These are phyloP conservation scores for Ceratocystis eucalypticola DNA, from an alignment of 2,329 filamentous ascomycete species.

Conservation along the genomic window DNA sequence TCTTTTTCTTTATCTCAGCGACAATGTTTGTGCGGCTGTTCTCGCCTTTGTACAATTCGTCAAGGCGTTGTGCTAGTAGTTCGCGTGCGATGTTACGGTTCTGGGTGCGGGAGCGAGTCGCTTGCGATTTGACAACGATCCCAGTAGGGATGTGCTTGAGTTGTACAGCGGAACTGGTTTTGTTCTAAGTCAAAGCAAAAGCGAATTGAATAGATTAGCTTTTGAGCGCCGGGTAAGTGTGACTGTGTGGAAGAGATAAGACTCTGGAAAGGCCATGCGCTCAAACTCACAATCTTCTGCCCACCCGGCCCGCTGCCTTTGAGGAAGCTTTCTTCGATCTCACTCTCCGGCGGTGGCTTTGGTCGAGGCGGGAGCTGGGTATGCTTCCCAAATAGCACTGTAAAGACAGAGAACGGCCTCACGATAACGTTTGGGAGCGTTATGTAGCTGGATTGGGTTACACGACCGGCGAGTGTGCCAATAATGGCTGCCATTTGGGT, in stretches of 20 bases:
- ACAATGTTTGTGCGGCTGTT: constrained; percentile 53
- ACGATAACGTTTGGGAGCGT: constrained; percentile 20
- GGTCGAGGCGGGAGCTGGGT: constrained; percentile 66
- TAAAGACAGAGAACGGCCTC: neutral
- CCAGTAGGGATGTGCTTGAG: constrained; percentile 81
- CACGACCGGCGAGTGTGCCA: neutral
- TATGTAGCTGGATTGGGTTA: neutral
- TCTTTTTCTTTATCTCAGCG: constrained; percentile 48
- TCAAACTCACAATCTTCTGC: constrained; percentile 66
- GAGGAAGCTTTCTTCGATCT: constrained; percentile 74
- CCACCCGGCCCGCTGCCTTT: constrained; percentile 88
- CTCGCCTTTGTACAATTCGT: constrained; percentile 59
- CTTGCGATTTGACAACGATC: constrained; percentile 87
- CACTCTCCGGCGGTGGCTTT: constrained; percentile 55
- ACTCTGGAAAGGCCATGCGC: neutral
- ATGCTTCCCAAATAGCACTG: neutral
- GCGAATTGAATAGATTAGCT: neutral
- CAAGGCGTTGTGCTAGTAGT: constrained; percentile 60
- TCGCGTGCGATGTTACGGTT: constrained; percentile 76
- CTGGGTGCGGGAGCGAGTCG: constrained; percentile 70
- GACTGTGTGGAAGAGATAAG: neutral
- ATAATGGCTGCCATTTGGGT: neutral
- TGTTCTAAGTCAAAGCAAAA: constrained; percentile 48
- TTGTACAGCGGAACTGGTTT: constrained; percentile 91
- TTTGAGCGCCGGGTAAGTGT: neutral